phyloP scores from a whole-genome alignment of 768 basidiomycete species.

The Suillus lakei region DNA sequence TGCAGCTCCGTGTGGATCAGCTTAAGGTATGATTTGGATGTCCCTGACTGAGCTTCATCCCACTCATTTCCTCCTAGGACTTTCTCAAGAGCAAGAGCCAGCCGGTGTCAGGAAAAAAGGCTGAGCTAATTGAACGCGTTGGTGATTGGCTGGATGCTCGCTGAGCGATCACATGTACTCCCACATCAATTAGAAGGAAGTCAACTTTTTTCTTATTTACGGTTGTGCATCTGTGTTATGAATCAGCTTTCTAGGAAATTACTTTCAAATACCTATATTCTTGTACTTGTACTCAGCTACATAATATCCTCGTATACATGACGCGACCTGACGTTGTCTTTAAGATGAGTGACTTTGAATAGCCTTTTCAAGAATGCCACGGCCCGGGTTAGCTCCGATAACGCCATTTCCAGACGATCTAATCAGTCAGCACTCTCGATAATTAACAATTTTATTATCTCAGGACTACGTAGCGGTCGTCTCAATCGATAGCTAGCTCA shows the following conservation, averaged over 20 bases:
- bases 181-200: neutral
- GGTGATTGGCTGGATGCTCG: conserved; percentile 60
- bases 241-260: conserved; percentile 2
- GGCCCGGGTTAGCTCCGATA: neutral
- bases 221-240: neutral
- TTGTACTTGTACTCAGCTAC: neutral
- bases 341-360: neutral
- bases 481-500: neutral
- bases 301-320: neutral
- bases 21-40: conserved; percentile 60
- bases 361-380: neutral
- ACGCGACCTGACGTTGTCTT: neutral
- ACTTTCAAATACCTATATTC: neutral
- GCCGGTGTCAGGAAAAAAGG: conserved; percentile 70
- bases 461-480: neutral
- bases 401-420: neutral
- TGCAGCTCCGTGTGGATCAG: conserved; percentile 76
- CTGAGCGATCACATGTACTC: conserved; percentile 12
- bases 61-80: conserved; percentile 48
- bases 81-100: conserved; percentile 72
- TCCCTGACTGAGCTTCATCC: conserved; percentile 9
- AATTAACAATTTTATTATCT: conserved; percentile 1
- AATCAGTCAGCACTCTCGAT: neutral
- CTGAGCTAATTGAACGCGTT: conserved; percentile 70
- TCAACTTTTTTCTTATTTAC: neutral